These are phyloP conservation scores for Dendryphion nanum DNA, from an alignment of 2,329 filamentous ascomycete genomes.

Conservation along the genomic window DNA sequence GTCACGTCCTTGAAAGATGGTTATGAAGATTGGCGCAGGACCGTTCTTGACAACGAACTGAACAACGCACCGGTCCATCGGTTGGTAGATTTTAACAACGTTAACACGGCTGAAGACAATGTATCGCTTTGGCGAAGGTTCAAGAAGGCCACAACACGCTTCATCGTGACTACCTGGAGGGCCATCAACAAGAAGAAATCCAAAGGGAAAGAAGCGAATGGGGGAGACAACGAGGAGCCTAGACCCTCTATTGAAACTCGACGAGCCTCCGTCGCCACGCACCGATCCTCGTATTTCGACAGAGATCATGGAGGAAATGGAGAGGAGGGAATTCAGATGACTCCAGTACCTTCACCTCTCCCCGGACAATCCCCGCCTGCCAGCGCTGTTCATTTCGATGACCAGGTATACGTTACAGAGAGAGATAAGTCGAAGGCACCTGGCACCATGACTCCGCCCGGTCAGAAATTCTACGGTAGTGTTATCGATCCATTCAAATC, in stretches of 20 bases:
- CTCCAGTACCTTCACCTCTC: constrained; percentile 81
- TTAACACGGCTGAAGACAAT: constrained; percentile 86
- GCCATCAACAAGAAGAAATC: constrained; percentile 43
- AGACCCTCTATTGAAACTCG: constrained; percentile 67
- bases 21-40: constrained; percentile 92
- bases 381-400: constrained; percentile 19
- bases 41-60: constrained; percentile 84
- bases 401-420: constrained; percentile 17
- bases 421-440: constrained; percentile 25
- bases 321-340: constrained; percentile 81
- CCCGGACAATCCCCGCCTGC: constrained; percentile 47
- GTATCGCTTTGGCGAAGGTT: constrained; percentile 81
- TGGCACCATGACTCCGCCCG: constrained; percentile 12
- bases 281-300: constrained; percentile 53
- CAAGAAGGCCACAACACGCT: constrained; percentile 81
- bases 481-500: constrained; percentile 71
- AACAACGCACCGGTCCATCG: constrained; percentile 96
- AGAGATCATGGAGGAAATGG: constrained; percentile 41
- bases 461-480: constrained; percentile 59
- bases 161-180: constrained; percentile 56
- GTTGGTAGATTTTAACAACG: constrained; percentile 83
- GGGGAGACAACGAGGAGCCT: constrained; percentile 50
- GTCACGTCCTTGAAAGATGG: constrained; percentile 93
- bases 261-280: constrained; percentile 57
- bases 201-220: constrained; percentile 45